These are phyloP conservation scores for Sphaerulina populicola DNA, from an alignment of 2,329 filamentous ascomycete species.

Conservation along the genomic window DNA sequence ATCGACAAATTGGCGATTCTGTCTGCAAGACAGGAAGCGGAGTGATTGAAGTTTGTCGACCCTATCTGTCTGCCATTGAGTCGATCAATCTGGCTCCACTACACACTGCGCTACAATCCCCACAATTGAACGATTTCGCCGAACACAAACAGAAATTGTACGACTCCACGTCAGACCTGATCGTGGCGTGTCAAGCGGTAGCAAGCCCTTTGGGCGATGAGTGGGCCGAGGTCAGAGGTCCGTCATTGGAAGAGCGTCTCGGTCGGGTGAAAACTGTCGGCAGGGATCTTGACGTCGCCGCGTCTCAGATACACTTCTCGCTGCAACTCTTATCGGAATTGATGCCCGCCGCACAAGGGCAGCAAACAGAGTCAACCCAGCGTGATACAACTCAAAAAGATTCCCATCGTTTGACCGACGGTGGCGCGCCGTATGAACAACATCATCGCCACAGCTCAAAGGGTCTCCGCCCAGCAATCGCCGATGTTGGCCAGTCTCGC, in stretches of 20 bases:
- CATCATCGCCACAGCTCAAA: slow-evolving; percentile 26
- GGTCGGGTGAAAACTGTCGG: slow-evolving; percentile 70
- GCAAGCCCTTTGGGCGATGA: slow-evolving; percentile 86
- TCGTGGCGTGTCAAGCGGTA: slow-evolving; percentile 83
- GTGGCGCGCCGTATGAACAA: slow-evolving; percentile 27
- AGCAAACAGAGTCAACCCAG: slow-evolving; percentile 22
- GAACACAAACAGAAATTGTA: slow-evolving; percentile 89
- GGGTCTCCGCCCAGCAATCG: slow-evolving; percentile 46
- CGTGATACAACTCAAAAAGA: slow-evolving; percentile 5
- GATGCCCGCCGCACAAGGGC: slow-evolving; percentile 49
- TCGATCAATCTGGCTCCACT: slow-evolving; percentile 80
- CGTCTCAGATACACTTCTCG: slow-evolving; percentile 79
- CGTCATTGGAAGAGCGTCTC: slow-evolving; percentile 78
- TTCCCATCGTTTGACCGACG: slow-evolving; percentile 33
- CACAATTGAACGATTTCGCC: slow-evolving; percentile 77
- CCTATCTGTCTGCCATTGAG: slow-evolving; percentile 83
- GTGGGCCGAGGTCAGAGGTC: slow-evolving; percentile 86
- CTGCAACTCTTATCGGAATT: slow-evolving; percentile 80
- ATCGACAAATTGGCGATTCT: slow-evolving; percentile 71
- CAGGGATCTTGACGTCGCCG: slow-evolving; percentile 74
- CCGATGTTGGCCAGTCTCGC: slow-evolving; percentile 51
- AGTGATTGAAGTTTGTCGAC: slow-evolving; percentile 79
- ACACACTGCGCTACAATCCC: slow-evolving; percentile 69
- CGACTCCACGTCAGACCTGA: slow-evolving; percentile 81
- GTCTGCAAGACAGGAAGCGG: slow-evolving; percentile 70